Percentiles rank a stretch among this genome's conserved stretches.
These are phyloP conservation scores for Neurospora sp. DNA, from an alignment of 495 filamentous ascomycete genomes.

Conservation along the genomic window DNA sequence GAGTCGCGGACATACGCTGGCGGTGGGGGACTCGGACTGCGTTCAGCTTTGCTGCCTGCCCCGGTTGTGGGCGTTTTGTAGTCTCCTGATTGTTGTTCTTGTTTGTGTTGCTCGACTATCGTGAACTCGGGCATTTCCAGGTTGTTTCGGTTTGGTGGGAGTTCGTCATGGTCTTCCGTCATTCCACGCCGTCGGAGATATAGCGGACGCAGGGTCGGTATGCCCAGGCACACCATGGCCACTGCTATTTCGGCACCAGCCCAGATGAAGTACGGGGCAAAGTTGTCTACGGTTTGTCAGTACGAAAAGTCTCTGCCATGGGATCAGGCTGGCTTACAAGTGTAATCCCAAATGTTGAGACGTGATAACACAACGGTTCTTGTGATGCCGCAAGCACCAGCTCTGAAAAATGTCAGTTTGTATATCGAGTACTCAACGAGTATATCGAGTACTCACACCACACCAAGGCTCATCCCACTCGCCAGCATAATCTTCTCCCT, in stretches of 20 bases:
- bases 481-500: slow-evolving; percentile 32
- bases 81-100: not conserved
- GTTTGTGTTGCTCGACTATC: slow-evolving; percentile 15
- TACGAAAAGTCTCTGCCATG: not conserved
- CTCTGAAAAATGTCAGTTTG: slow-evolving; percentile 16
- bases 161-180: slow-evolving; percentile 11
- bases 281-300: slow-evolving; percentile 16
- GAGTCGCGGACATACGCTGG: slow-evolving; percentile 13
- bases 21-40: not conserved
- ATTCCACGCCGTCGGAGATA: slow-evolving; percentile 22
- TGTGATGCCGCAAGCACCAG: slow-evolving; percentile 31
- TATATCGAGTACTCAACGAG: slow-evolving; percentile 3
- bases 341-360: slow-evolving; percentile 28
- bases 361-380: slow-evolving; percentile 26
- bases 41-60: not conserved
- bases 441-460: slow-evolving; percentile 23
- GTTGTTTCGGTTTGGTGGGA: slow-evolving; percentile 9
- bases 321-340: slow-evolving; percentile 13
- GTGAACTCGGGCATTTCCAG: slow-evolving; percentile 20
- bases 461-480: slow-evolving; percentile 32
- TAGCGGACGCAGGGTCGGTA: slow-evolving; percentile 28
- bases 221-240: slow-evolving; percentile 29
- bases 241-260: slow-evolving; percentile 31
- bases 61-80: not conserved
- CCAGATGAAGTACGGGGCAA: slow-evolving; percentile 31